Evolutionary conservation across 352 stramenopile species (phyloP), one percentile per base, ranked within the genome.

Genomic region (Labyrinthula sp.): DNA sequence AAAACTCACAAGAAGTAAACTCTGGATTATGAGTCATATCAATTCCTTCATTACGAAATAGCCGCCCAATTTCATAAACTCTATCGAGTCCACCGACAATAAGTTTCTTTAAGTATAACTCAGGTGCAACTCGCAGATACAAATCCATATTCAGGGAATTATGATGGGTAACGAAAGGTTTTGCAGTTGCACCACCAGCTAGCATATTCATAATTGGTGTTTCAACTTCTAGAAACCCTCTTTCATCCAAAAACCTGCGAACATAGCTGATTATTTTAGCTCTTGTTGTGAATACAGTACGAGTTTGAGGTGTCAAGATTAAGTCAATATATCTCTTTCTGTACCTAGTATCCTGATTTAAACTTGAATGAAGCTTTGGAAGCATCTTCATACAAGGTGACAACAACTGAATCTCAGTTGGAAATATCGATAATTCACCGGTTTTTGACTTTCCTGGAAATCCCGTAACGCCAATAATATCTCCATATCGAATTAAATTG

Each of bases 1-100:
- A 97, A 58, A 95, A 96, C 69, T 97, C 88, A 60, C 85, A 92
- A 2, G 90, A 95, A 2, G 88, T 97, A 63, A 97, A 97, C 67
- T 97, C 88, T 4, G 88, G 88, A 60, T 97, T 97, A 72, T 97
- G 88, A 3, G 85, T 95, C 40, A 91, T 67, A 60, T 96, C 86
- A 48, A 97, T 86, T 25, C 75, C 75, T 71, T 97, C 88, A 61
- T 97, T 97, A 28, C 88, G 74, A 68, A 95, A 97, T 47, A 95
- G 82, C 28, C 91, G 78, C 49, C 85, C 86, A 60, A 97, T 88
- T 65, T 97, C 88, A 54, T 95, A 97, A 2, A 97, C 88, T 45
- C 85, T 78, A 49, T 97, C 85, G n/a, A 95, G 73, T 38, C 86
- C 86, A 39, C 86, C 86, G 31, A 88, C 83, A 10, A 88, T 69